A percentile compares a stretch with the other conserved stretches of the same genome.
phyloP scores from a whole-genome alignment of 2,329 filamentous ascomycete genomes.

The Salinomyces thailandicus region DNA sequence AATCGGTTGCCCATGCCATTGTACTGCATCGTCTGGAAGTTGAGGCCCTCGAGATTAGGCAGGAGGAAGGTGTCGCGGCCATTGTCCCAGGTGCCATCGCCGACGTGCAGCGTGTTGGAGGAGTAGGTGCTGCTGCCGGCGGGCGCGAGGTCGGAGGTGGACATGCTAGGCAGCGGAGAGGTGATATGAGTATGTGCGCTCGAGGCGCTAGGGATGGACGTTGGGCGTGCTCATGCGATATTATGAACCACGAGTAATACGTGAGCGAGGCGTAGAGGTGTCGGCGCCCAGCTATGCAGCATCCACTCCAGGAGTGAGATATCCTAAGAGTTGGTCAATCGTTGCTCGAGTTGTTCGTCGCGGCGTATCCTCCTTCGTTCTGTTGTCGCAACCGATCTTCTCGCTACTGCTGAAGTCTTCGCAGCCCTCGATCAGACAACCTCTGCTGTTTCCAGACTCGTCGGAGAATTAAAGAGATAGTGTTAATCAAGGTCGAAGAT shows the following conservation, averaged over 20 bases:
- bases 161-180: constrained; percentile 14
- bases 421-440: too few species aligned
- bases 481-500: too few species aligned
- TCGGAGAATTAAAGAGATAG: too few species aligned
- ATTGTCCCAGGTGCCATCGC: constrained; percentile 77
- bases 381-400: too few species aligned
- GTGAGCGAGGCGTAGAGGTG: constrained; percentile 1
- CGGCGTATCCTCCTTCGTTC: too few species aligned
- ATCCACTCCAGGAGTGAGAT: too few species aligned
- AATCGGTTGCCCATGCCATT: constrained; percentile 86
- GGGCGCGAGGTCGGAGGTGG: constrained; percentile 43
- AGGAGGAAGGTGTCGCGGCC: constrained; percentile 66
- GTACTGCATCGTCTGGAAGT: constrained; percentile 73
- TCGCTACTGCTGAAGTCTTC: too few species aligned
- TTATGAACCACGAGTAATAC: background rate
- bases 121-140: constrained; percentile 63
- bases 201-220: constrained; percentile 4
- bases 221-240: constrained; percentile 4
- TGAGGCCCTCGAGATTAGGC: constrained; percentile 64
- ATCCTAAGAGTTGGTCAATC: too few species aligned
- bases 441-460: too few species aligned
- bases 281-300: background rate
- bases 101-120: constrained; percentile 64
- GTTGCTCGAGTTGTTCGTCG: background rate
- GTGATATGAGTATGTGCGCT: constrained; percentile 3